These are phyloP conservation scores for Coniferiporia sulphurascens DNA, from an alignment of 1,284 basidiomycete genomes.

Conservation along the genomic window DNA sequence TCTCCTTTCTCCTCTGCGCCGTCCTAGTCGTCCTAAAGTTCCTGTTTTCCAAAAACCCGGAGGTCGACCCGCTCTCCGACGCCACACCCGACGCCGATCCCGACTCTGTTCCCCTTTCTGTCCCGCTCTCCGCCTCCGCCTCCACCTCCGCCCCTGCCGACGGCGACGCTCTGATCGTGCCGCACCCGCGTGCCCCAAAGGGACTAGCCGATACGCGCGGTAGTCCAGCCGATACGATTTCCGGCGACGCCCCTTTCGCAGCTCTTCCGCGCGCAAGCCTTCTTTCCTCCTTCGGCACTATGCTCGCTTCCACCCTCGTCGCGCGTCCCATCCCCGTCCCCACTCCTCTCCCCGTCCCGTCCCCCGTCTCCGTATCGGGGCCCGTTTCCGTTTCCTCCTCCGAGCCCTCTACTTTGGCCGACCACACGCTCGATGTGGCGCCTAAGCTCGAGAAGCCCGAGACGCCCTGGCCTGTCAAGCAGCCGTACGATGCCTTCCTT, in stretches of 20 bases:
- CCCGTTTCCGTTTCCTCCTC: neutral
- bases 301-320: slow-evolving; percentile 12
- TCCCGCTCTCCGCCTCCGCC: no score
- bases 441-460: slow-evolving; percentile 12
- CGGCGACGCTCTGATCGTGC: neutral
- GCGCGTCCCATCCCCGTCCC: neutral
- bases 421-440: neutral
- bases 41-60: slow-evolving; percentile 1
- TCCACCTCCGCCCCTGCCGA: neutral
- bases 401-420: neutral
- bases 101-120: no score
- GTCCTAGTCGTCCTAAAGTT: slow-evolving; percentile 1
- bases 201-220: neutral
- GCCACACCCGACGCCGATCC: no score
- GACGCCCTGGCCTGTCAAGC: slow-evolving; percentile 31
- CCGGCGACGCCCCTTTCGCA: neutral
- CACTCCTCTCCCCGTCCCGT: slow-evolving; percentile 4
- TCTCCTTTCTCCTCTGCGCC: slow-evolving; percentile 4
- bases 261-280: neutral
- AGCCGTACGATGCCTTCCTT: slow-evolving; percentile 66
- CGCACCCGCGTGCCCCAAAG: slow-evolving; percentile 6
- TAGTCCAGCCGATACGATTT: neutral
- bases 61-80: neutral
- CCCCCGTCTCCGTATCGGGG: slow-evolving; percentile 4
- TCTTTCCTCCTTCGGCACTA: slow-evolving; percentile 5